phyloP scores from a whole-genome alignment of 495 filamentous ascomycete species.

The Penicillium nucicola region DNA sequence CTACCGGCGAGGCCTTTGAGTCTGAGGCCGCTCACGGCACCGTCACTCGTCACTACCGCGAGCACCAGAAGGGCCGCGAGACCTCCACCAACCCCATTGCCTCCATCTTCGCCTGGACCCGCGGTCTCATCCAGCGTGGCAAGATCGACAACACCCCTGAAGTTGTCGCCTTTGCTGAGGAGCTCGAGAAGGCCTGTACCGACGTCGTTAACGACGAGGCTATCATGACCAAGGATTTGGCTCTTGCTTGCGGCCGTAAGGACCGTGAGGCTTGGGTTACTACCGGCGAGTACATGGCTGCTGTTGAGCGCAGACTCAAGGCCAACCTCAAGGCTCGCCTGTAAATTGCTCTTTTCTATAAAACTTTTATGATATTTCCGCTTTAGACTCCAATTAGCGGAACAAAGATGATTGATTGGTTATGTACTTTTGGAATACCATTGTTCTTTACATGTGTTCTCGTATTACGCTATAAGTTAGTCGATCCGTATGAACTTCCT shows the following conservation, averaged over 20 bases:
- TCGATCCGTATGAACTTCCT: no score
- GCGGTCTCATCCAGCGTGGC: slow-evolving; percentile 88
- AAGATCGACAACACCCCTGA: slow-evolving; percentile 87
- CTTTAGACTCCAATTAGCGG: slow-evolving; percentile 4
- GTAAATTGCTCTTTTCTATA: slow-evolving; percentile 16
- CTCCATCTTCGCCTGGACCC: slow-evolving; percentile 98
- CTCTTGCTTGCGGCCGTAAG: slow-evolving; percentile 83
- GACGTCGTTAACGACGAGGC: slow-evolving; percentile 91
- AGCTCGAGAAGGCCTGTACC: slow-evolving; percentile 88
- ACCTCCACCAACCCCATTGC: slow-evolving; percentile 99
- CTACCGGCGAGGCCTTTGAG: slow-evolving; percentile 92
- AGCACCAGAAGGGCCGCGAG: slow-evolving; percentile 94
- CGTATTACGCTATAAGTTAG: background rate
- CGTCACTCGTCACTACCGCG: slow-evolving; percentile 96
- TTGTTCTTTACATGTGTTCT: background rate
- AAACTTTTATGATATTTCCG: slow-evolving; percentile 7
- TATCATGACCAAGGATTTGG: slow-evolving; percentile 98
- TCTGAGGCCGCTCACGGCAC: slow-evolving; percentile 98
- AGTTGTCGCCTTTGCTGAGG: slow-evolving; percentile 82
- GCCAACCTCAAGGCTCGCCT: slow-evolving; percentile 49
- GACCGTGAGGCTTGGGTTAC: slow-evolving; percentile 81
- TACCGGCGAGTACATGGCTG: slow-evolving; percentile 81
- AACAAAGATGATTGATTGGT: background rate
- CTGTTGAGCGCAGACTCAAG: slow-evolving; percentile 85
- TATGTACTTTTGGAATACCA: background rate